A percentile compares a stretch with the other conserved stretches of the same genome.
Conservation (phyloP, 1,284 basidiomycete species). For the Farysia itapuensis region DNA sequence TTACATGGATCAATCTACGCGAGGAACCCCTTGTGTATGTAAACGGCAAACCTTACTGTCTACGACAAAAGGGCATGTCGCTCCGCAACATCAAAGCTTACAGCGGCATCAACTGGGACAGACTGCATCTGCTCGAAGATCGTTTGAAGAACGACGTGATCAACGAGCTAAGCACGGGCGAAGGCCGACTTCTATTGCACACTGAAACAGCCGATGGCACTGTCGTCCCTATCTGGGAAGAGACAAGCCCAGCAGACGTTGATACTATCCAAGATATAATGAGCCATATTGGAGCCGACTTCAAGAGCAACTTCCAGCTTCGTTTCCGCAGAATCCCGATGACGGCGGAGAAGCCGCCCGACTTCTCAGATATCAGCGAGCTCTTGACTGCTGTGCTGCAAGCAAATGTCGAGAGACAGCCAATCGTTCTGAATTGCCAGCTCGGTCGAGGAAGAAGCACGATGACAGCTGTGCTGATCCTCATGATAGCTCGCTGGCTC, state of each 20-base stretch:
- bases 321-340: slow-evolving; percentile 85
- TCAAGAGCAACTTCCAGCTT: slow-evolving; percentile 65
- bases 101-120: slow-evolving; percentile 54
- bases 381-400: slow-evolving; percentile 80
- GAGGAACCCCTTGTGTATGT: slow-evolving; percentile 90
- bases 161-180: slow-evolving; percentile 77
- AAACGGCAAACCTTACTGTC: slow-evolving; percentile 70
- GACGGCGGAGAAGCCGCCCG: slow-evolving; percentile 68
- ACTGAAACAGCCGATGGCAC: slow-evolving; percentile 84
- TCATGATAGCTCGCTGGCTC: slow-evolving; percentile 86
- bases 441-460: slow-evolving; percentile 92
- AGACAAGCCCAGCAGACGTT: slow-evolving; percentile 75
- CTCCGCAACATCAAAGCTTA: slow-evolving; percentile 56
- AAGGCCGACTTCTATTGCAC: slow-evolving; percentile 84
- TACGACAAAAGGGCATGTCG: slow-evolving; percentile 59
- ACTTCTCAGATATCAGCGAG: slow-evolving; percentile 59
- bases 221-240: slow-evolving; percentile 94
- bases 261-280: slow-evolving; percentile 88
- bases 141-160: slow-evolving; percentile 87
- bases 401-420: slow-evolving; percentile 70
- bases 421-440: slow-evolving; percentile 94
- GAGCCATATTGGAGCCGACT: slow-evolving; percentile 59
- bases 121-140: slow-evolving; percentile 68
- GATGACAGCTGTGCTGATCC: slow-evolving; percentile 80
- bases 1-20: slow-evolving; percentile 89